Percentiles rank a stretch among this genome's conserved stretches.
Conservation (phyloP, 1,139 yeast genomes). For the Arxiozyma telluris region DNA sequence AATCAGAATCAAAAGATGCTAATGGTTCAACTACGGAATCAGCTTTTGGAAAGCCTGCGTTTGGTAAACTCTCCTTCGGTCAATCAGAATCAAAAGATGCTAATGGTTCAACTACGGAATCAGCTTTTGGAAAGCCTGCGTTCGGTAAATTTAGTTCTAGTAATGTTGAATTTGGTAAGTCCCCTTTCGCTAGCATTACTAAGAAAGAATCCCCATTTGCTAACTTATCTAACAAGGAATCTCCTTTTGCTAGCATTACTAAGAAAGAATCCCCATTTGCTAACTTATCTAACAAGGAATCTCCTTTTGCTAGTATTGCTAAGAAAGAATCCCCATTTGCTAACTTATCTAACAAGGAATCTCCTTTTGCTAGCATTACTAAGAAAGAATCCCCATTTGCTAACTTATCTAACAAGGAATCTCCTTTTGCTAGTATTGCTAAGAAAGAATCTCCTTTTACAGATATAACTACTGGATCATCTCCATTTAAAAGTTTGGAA, state of each 20-base stretch:
- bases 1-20: background rate
- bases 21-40: background rate
- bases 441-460: slow-evolving; percentile 14
- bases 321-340: background rate
- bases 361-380: slow-evolving; percentile 1
- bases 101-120: background rate
- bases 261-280: no score
- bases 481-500: slow-evolving; percentile 1
- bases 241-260: background rate
- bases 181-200: slow-evolving; percentile 8
- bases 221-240: background rate
- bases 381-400: background rate
- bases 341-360: background rate
- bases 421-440: background rate
- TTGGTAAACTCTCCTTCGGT: slow-evolving; percentile 12
- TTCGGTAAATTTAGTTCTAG: slow-evolving; percentile 3
- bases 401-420: background rate
- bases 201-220: slow-evolving; percentile 3
- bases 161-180: background rate
- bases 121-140: background rate
- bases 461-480: background rate
- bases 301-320: background rate
- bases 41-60: slow-evolving; percentile 5
- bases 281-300: no score
- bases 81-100: background rate